A percentile compares a stretch with the other conserved stretches of the same genome.
phyloP scores from a whole-genome alignment of 2,329 filamentous ascomycete genomes.

The Pezicula carpinea region DNA sequence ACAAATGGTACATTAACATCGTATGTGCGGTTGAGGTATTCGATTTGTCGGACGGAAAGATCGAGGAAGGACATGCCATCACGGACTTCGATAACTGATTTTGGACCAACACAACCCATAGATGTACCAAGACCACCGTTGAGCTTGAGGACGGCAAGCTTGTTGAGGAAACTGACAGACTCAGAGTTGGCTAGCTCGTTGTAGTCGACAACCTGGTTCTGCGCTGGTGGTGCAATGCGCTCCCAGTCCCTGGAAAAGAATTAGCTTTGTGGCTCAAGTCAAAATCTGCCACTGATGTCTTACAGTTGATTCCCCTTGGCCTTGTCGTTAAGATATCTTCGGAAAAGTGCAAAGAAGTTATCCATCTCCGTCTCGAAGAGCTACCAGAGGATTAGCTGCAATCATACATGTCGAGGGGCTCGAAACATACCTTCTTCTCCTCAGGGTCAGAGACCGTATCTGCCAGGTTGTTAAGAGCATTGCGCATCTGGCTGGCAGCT shows the following conservation, averaged over 20 bases:
- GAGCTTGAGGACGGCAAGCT: constrained; percentile 97
- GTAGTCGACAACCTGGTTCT: constrained; percentile 93
- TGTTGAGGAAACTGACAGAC: constrained; percentile 91
- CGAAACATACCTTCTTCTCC: constrained; percentile 68
- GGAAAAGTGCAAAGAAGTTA: constrained; percentile 99
- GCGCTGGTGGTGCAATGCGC: constrained; percentile 88
- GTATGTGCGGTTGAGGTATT: constrained; percentile 98
- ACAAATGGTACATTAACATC: constrained; percentile 96
- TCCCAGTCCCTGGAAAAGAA: constrained; percentile 73
- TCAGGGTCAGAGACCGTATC: constrained; percentile 82
- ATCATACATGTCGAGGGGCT: background rate
- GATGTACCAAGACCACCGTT: constrained; percentile 99
- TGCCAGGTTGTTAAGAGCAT: constrained; percentile 85
- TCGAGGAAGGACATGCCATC: constrained; percentile 99
- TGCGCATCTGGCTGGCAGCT: constrained; percentile 98
- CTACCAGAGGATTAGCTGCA: constrained; percentile 37
- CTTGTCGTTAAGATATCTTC: constrained; percentile 97
- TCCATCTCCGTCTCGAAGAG: constrained; percentile 99
- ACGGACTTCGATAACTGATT: constrained; percentile 98
- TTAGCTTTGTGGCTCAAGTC: constrained; percentile 5
- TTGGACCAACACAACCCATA: constrained; percentile 98
- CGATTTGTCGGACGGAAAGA: constrained; percentile 96
- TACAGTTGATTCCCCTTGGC: constrained; percentile 91
- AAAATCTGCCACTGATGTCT: constrained; percentile 22
- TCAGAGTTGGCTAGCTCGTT: constrained; percentile 83